These are phyloP conservation scores for Geotrichum aggregatum DNA, from an alignment of 1,139 yeast species.

Conservation along the genomic window DNA sequence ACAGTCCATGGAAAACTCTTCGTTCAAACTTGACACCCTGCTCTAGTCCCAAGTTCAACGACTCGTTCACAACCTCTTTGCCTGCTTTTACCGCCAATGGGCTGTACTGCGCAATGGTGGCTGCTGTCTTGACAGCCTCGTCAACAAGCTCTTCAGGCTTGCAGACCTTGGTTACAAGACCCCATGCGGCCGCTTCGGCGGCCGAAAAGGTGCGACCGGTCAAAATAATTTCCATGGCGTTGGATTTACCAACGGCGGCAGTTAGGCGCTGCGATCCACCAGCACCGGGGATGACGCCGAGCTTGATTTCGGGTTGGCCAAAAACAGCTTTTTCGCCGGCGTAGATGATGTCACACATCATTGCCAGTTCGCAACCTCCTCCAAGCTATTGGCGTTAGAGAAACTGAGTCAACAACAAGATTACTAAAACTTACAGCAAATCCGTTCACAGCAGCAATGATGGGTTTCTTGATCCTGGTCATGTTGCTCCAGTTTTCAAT, in stretches of 20 bases:
- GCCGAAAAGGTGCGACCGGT: conserved; percentile 48
- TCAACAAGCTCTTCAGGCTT: conserved; percentile 42
- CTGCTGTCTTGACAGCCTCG: conserved; percentile 47
- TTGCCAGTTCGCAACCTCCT: conserved; percentile 55
- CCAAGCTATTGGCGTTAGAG: conserved; percentile 37
- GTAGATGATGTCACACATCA: conserved; percentile 50
- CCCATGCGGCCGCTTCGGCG: conserved; percentile 46
- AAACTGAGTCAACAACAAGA: neutral
- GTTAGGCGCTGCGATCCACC: conserved; percentile 52
- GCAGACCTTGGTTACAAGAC: conserved; percentile 45
- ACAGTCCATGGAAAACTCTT: conserved; percentile 44
- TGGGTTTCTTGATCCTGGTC: conserved; percentile 42
- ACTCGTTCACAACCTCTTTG: conserved; percentile 45
- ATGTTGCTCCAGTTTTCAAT: conserved; percentile 42
- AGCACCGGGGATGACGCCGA: conserved; percentile 53
- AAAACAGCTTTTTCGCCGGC: conserved; percentile 49
- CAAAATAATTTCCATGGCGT: conserved; percentile 48
- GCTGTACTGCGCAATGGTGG: conserved; percentile 42
- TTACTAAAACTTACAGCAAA: conserved; percentile 36
- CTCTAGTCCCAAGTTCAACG: conserved; percentile 40
- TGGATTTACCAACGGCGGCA: conserved; percentile 47
- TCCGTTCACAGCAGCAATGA: conserved; percentile 52
- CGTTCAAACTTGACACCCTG: conserved; percentile 46
- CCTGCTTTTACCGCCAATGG: conserved; percentile 47
- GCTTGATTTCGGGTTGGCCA: conserved; percentile 54